Percentiles rank a stretch among this genome's conserved stretches.
Conservation (phyloP, 305 asterid genomes). For the Fraxinus xanthoxyloides region DNA sequence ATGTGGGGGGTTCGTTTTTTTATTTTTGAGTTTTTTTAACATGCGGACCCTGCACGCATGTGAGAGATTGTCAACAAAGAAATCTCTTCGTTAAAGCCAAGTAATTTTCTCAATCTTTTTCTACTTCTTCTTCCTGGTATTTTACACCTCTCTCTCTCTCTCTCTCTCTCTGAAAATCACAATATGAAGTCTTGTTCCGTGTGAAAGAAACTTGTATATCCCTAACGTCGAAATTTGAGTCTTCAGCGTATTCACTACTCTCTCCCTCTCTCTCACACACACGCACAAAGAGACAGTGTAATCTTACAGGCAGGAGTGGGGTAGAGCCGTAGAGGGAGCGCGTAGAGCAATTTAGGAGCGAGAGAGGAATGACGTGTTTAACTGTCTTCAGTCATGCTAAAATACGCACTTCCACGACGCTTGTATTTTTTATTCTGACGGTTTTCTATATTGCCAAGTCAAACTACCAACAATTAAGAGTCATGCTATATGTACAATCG, state of each 20-base stretch:
- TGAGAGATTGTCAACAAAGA: too few relatives aligned
- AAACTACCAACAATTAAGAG: too few relatives aligned
- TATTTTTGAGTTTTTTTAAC: too few relatives aligned
- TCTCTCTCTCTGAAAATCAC: background rate
- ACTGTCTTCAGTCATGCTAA: conserved; percentile 10
- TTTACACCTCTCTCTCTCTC: conserved; percentile 15
- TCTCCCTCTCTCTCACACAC: conserved; percentile 7
- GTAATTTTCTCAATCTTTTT: background rate
- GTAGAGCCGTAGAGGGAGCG: background rate
- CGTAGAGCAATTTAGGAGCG: background rate
- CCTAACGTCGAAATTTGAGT: conserved; percentile 34
- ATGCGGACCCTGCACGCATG: too few relatives aligned
- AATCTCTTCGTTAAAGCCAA: conserved; percentile 20
- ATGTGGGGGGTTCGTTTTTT: too few relatives aligned
- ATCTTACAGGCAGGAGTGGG: background rate
- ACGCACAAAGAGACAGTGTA: background rate
- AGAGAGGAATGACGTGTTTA: background rate
- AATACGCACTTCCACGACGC: conserved; percentile 9
- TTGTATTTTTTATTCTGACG: background rate
- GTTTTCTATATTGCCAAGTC: too few relatives aligned
- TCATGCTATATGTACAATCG: too few relatives aligned
- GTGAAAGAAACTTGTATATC: conserved; percentile 36
- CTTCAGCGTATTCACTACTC: conserved; percentile 23
- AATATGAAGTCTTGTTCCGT: conserved; percentile 37
- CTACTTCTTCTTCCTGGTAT: conserved; percentile 24